Evolutionary conservation across 2,329 filamentous ascomycete genomes (phyloP), one percentile per base, ranked within the genome.

Genomic region (Botrytis pseudocinerea): DNA sequence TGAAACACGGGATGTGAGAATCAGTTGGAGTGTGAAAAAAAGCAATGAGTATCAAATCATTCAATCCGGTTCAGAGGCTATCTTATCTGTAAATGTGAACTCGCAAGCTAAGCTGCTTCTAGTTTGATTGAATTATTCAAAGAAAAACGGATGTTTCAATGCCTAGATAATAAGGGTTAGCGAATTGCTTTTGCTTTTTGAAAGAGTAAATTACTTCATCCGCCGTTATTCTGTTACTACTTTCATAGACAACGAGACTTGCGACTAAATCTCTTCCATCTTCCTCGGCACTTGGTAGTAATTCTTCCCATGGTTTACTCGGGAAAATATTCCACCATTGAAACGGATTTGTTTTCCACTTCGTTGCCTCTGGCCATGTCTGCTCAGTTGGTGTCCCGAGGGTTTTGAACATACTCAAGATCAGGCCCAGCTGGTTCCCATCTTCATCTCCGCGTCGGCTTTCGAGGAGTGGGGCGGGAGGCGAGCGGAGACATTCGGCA

Each of bases 341-440:
- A 87, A 97, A 99, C 28, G 97, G 96, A 0, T 93, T 92, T 1
- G 90, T 89, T 74, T 82, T 85, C 78, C 97, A 92, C 1, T 80
- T 79, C 18, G 83, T 83, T 8, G 93, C 92, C 82, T 95, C 93
- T 2, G 96, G 96, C 96, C 96, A 99, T 0, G 85, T 89, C 70
- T 91, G 85, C n/a, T 86, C 82, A 62, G 92, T 92, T 0, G 96
- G 96, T 1, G 95, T 98, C 1, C 97, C 97, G 10, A 99, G 82
- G 0, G 92, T 97, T 82, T 93, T 91, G 83, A 99, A 98, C 51
- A 98, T 95, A 79, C 94, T 97, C 70, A 95, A 87, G 73, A 99
- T 95, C 69, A 99, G 85, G 0, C 93, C 93, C 57, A 99, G 85
- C 82, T 99, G 96, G 80, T 93, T 98, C 0, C 97, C 96, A 69